Evolutionary conservation across 2,329 filamentous ascomycete genomes (phyloP).

Genomic region (Neonectria sp.): DNA sequence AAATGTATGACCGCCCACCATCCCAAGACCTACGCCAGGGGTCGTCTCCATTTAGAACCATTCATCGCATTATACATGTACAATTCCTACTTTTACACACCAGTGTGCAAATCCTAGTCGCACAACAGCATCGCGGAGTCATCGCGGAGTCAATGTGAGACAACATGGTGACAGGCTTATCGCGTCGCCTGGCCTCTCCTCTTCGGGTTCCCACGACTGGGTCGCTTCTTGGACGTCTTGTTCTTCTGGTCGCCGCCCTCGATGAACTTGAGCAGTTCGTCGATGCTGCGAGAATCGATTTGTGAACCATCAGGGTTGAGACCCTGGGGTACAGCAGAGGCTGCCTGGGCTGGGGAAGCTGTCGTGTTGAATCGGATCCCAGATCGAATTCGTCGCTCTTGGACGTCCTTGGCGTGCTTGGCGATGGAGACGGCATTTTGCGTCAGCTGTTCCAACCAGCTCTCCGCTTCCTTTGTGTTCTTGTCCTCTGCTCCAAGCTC

Average conservation of each 20-base stretch:
- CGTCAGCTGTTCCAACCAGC: constrained; percentile 95
- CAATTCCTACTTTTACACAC: constrained; percentile 41
- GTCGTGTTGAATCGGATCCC: constrained; percentile 75
- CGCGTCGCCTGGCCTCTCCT: constrained; percentile 58
- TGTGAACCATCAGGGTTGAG: constrained; percentile 49
- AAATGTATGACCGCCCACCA: constrained; percentile 31
- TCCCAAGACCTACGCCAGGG: constrained; percentile 31
- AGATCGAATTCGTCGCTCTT: constrained; percentile 80
- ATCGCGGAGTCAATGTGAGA: background rate
- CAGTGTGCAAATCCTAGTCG: constrained; percentile 9
- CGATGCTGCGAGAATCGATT: constrained; percentile 87
- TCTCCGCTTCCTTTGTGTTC: constrained; percentile 98
- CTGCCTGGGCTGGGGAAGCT: constrained; percentile 45
- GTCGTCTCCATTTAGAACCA: constrained; percentile 26
- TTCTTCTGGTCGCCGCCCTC: constrained; percentile 78
- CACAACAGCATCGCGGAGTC: constrained; percentile 5
- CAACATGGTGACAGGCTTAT: constrained; percentile 21
- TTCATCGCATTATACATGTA: constrained; percentile 37
- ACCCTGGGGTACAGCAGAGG: constrained; percentile 52
- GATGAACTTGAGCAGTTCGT: constrained; percentile 95
- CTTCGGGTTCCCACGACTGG: constrained; percentile 70
- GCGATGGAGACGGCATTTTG: constrained; percentile 95
- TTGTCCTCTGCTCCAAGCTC: constrained; percentile 92
- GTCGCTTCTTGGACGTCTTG: constrained; percentile 69
- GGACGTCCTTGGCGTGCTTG: constrained; percentile 91